phyloP scores from a whole-genome alignment of 345 rosid genomes.

The thale cress (Arabidopsis thaliana) region TAIR10.1 NC_003076.8:9536501-9537000 shows the following conservation, averaged over 20 bases:
- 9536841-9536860: conserved; percentile 48
- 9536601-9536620: conserved; percentile 28
- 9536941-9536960: conserved; percentile 55
- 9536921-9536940: conserved; percentile 37
- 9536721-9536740: conserved; percentile 32
- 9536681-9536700: conserved; percentile 44
- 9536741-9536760: conserved; percentile 8
- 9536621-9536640: conserved; percentile 4
- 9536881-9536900: conserved; percentile 29
- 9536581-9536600: conserved; percentile 49
- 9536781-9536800: conserved; percentile 36
- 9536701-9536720: conserved; percentile 29
- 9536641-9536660: conserved; percentile 35
- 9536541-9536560: background rate
- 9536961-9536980: conserved; percentile 42
- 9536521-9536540: background rate
- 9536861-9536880: conserved; percentile 25
- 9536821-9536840: conserved; percentile 27
- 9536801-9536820: conserved; percentile 30
- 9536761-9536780: conserved; percentile 33
- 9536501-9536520: background rate
- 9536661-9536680: conserved; percentile 34
- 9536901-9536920: conserved; percentile 3
- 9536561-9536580: background rate
- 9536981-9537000: conserved; percentile 52